Evolutionary conservation across 139 green algal genomes (phyloP).

Genomic region (Chlamydomonas schloesseri): DNA sequence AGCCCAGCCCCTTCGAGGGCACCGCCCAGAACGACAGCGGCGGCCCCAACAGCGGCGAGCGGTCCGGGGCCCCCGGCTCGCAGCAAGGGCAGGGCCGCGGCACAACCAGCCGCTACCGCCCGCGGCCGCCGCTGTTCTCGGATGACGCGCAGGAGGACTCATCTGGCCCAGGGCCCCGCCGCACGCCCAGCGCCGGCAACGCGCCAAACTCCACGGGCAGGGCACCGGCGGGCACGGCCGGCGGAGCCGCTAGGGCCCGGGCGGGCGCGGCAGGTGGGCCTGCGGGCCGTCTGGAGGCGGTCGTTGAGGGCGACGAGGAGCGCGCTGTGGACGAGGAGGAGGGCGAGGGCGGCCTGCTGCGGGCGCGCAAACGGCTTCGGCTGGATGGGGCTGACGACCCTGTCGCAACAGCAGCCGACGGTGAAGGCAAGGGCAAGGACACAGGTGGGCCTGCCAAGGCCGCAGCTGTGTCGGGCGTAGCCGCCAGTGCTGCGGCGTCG

Average conservation of each 20-base stretch:
- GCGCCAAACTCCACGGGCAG: too few relatives aligned
- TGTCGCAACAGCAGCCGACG: neutral
- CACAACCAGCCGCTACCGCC: neutral
- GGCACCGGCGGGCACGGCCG: neutral
- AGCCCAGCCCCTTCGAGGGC: slow-evolving; percentile 30
- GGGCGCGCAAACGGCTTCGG: slow-evolving; percentile 18
- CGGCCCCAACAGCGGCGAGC: neutral
- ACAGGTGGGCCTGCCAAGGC: too few relatives aligned
- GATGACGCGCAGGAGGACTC: neutral
- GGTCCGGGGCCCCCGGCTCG: neutral
- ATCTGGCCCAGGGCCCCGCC: too few relatives aligned
- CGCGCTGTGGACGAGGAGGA: neutral
- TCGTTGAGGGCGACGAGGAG: neutral
- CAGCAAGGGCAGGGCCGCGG: neutral
- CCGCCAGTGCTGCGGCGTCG: neutral
- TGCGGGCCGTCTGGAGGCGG: neutral
- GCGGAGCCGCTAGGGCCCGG: too few relatives aligned
- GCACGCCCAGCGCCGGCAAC: too few relatives aligned
- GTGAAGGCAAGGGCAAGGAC: too few relatives aligned
- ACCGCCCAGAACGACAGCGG: slow-evolving; percentile 19
- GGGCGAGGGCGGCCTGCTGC: neutral
- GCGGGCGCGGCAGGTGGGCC: too few relatives aligned
- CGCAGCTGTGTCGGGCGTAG: neutral
- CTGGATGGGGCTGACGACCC: neutral
- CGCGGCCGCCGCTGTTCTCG: neutral